Conservation (phyloP, 345 rosid genomes). For the Pseudoturritis turrita region DNA sequence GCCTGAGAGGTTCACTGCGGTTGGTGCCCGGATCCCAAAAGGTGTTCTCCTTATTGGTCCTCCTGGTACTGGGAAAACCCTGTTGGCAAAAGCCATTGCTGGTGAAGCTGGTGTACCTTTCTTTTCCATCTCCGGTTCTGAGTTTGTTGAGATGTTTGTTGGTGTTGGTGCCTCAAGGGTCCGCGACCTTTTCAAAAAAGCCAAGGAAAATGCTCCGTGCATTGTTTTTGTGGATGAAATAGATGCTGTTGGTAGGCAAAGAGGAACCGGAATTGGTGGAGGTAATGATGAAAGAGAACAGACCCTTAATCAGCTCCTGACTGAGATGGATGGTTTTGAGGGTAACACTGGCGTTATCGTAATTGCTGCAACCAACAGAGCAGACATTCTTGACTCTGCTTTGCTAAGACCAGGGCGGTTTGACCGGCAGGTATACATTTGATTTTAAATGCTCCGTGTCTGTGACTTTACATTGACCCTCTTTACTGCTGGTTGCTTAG, state of each 20-base stretch:
- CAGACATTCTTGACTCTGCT: constrained; percentile 89
- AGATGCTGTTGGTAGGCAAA: constrained; percentile 93
- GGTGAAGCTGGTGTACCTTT: constrained; percentile 99
- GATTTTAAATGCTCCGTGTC: not conserved
- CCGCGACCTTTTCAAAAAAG: constrained; percentile 91
- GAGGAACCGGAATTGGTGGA: constrained; percentile 94
- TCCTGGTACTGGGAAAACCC: constrained; percentile 97
- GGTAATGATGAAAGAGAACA: constrained; percentile 96
- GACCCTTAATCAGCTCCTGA: constrained; percentile 87
- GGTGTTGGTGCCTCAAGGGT: constrained; percentile 98
- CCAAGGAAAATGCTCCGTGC: constrained; percentile 91
- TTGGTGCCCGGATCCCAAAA: constrained; percentile 90
- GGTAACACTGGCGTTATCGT: constrained; percentile 92
- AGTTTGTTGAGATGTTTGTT: constrained; percentile 98
- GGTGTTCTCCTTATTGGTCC: constrained; percentile 98
- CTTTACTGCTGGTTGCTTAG: constrained; percentile 15
- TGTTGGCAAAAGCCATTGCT: constrained; percentile 94
- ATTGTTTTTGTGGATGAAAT: constrained; percentile 96
- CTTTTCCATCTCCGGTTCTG: constrained; percentile 88
- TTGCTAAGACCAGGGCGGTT: constrained; percentile 90
- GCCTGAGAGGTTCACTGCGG: constrained; percentile 96
- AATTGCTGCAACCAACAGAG: constrained; percentile 90
- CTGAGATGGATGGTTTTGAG: constrained; percentile 98
- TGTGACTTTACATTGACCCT: constrained; percentile 5
- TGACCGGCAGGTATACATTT: constrained; percentile 66